These are phyloP conservation scores for Beta vulgaris DNA, from an alignment of 148 eudicot species.

Conservation along the genomic window DNA sequence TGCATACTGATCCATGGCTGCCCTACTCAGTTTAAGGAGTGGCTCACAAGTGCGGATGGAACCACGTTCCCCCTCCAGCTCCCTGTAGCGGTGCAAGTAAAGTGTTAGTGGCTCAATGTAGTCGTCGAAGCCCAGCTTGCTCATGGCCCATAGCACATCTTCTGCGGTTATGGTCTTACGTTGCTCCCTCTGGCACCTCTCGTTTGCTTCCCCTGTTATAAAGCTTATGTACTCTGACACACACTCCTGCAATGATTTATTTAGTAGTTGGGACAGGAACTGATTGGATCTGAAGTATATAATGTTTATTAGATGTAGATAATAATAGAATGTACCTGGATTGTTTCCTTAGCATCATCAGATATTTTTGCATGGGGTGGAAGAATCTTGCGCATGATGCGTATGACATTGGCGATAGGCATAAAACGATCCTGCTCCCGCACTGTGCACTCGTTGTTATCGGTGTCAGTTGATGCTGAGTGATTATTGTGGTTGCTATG, in stretches of 20 bases:
- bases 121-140: constrained; percentile 92
- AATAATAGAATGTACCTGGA: constrained; percentile 43
- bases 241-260: constrained; percentile 56
- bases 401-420: constrained; percentile 92
- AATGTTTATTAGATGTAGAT: too few species aligned
- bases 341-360: constrained; percentile 87
- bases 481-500: not conserved
- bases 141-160: constrained; percentile 95
- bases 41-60: constrained; percentile 57
- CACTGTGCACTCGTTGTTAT: constrained; percentile 57
- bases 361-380: constrained; percentile 93
- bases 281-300: too few species aligned
- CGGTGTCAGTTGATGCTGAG: not conserved
- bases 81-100: constrained; percentile 75
- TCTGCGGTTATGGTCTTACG: constrained; percentile 95
- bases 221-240: constrained; percentile 97
- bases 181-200: constrained; percentile 90
- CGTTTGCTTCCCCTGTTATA: constrained; percentile 91
- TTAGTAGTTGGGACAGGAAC: not conserved
- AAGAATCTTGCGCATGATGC: constrained; percentile 88
- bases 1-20: constrained; percentile 28
- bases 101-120: constrained; percentile 88
- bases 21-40: constrained; percentile 36
- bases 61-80: constrained; percentile 77
- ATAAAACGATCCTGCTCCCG: constrained; percentile 93